Evolutionary conservation across 2,329 filamentous ascomycete genomes (phyloP).

Genomic region (Pyricularia pennisetigena): DNA sequence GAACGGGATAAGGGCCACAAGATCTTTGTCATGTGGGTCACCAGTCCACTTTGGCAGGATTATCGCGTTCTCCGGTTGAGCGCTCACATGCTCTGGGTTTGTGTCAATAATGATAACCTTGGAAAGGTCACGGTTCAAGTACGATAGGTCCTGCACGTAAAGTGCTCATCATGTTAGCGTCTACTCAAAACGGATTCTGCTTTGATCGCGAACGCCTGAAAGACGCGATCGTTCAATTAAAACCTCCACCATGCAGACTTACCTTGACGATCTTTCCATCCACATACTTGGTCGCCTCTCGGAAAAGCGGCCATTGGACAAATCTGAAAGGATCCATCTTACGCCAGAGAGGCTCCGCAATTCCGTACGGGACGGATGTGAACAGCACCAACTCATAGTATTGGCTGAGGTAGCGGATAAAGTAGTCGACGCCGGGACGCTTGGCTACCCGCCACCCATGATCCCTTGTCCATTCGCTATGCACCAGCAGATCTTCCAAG

Average conservation of each 20-base stretch:
- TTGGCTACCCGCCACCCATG: slow-evolving; percentile 95
- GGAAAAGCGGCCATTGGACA: slow-evolving; percentile 88
- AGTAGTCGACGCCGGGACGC: slow-evolving; percentile 92
- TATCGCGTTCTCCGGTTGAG: slow-evolving; percentile 95
- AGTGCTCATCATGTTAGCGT: slow-evolving; percentile 10
- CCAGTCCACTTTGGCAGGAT: slow-evolving; percentile 86
- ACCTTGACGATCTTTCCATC: slow-evolving; percentile 96
- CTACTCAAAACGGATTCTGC: neutral
- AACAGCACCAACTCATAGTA: slow-evolving; percentile 98
- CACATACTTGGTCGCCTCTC: slow-evolving; percentile 95
- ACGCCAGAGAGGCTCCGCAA: slow-evolving; percentile 77
- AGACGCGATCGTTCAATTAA: neutral
- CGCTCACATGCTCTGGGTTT: slow-evolving; percentile 67
- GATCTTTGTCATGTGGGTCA: slow-evolving; percentile 69
- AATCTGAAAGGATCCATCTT: slow-evolving; percentile 95
- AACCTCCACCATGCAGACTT: slow-evolving; percentile 14
- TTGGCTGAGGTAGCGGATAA: slow-evolving; percentile 89
- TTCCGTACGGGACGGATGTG: slow-evolving; percentile 75
- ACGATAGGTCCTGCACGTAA: slow-evolving; percentile 70
- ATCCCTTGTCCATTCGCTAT: slow-evolving; percentile 89
- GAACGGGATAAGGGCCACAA: slow-evolving; percentile 88
- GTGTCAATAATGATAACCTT: slow-evolving; percentile 96
- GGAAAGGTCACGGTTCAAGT: slow-evolving; percentile 89
- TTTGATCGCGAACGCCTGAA: neutral
- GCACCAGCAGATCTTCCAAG: slow-evolving; percentile 86